phyloP scores from a whole-genome alignment of 1,139 yeast genomes.

The Blastobotrys capitulatus region DNA sequence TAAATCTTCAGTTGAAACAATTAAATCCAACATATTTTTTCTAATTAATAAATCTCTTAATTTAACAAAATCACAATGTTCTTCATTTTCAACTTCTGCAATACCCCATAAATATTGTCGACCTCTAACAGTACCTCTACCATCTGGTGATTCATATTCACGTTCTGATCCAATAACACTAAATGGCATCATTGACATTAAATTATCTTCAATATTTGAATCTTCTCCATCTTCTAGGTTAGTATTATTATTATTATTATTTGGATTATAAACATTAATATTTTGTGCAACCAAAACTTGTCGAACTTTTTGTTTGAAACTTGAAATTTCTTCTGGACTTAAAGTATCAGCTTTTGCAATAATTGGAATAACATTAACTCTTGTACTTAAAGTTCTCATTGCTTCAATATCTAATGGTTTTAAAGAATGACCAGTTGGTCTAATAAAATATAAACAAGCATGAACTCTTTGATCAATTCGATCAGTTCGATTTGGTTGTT shows the following conservation, averaged over 20 bases:
- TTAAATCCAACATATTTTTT: slow-evolving; percentile 88
- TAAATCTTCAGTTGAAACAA: slow-evolving; percentile 81
- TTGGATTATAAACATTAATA: slow-evolving; percentile 86
- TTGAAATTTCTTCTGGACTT: slow-evolving; percentile 72
- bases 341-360: slow-evolving; percentile 94
- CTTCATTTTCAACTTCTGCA: slow-evolving; percentile 94
- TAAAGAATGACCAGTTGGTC: slow-evolving; percentile 93
- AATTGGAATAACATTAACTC: slow-evolving; percentile 91
- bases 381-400: slow-evolving; percentile 78
- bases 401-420: slow-evolving; percentile 94
- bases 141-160: slow-evolving; percentile 72
- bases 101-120: slow-evolving; percentile 98
- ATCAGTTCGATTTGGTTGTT: slow-evolving; percentile 73
- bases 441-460: slow-evolving; percentile 88
- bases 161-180: slow-evolving; percentile 89
- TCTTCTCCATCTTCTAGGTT: slow-evolving; percentile 18
- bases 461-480: slow-evolving; percentile 78
- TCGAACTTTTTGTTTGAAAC: slow-evolving; percentile 78
- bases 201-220: slow-evolving; percentile 52
- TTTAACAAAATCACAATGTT: slow-evolving; percentile 92
- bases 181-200: slow-evolving; percentile 91
- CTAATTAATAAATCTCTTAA: slow-evolving; percentile 82
- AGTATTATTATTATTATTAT: slow-evolving; percentile 38
- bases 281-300: slow-evolving; percentile 90
- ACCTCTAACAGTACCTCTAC: slow-evolving; percentile 66